Conservation (phyloP, 2,329 filamentous ascomycete species). For the Trichophyton benhamiae region DNA sequence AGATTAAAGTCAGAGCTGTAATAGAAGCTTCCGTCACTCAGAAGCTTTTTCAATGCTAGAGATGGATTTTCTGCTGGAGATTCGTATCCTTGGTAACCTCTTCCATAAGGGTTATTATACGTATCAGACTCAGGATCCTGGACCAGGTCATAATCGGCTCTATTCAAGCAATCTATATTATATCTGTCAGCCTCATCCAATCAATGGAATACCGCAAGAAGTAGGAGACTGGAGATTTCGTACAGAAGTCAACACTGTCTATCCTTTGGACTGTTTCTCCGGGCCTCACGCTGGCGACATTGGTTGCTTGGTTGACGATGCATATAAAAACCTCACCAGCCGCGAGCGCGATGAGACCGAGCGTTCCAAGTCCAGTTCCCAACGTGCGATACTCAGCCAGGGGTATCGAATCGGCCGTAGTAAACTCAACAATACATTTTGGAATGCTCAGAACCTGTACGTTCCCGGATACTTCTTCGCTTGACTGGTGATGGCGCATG, state of each 20-base stretch:
- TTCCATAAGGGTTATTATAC: slow-evolving; percentile 42
- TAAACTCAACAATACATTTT: slow-evolving; percentile 83
- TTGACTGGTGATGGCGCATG: slow-evolving; percentile 59
- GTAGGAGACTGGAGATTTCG: slow-evolving; percentile 14
- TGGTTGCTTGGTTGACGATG: slow-evolving; percentile 66
- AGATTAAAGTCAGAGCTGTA: slow-evolving; percentile 98
- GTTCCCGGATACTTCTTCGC: slow-evolving; percentile 27
- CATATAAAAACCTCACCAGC: slow-evolving; percentile 79
- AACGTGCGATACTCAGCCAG: slow-evolving; percentile 66
- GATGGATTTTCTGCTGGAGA: slow-evolving; percentile 73
- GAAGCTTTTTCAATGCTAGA: slow-evolving; percentile 75
- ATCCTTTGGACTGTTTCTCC: slow-evolving; percentile 86
- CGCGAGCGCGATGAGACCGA: slow-evolving; percentile 68
- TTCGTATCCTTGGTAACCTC: slow-evolving; percentile 51
- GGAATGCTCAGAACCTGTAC: slow-evolving; percentile 27
- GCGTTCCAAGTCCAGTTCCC: slow-evolving; percentile 69
- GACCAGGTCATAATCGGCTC: slow-evolving; percentile 71
- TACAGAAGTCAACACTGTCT: slow-evolving; percentile 68
- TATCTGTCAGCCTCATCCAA: slow-evolving; percentile 10
- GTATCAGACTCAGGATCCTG: slow-evolving; percentile 41
- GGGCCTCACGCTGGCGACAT: slow-evolving; percentile 69
- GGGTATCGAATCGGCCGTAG: slow-evolving; percentile 47
- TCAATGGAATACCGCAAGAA: background rate
- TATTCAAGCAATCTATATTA: slow-evolving; percentile 67
- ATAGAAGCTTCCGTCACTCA: slow-evolving; percentile 91